These are phyloP conservation scores for Capsella bursapastoris DNA, from an alignment of 345 rosid species.

Conservation along the genomic window DNA sequence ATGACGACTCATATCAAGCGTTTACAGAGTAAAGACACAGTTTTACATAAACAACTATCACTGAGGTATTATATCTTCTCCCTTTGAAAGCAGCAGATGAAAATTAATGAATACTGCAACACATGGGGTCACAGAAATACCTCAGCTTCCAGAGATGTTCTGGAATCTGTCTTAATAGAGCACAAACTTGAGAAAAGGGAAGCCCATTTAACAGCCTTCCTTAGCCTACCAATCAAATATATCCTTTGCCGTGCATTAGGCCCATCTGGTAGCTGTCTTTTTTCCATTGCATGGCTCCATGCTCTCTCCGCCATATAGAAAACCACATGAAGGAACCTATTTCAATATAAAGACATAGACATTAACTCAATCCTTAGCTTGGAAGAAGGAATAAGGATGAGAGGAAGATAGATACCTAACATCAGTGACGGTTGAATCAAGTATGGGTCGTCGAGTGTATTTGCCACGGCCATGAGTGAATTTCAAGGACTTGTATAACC, in stretches of 20 bases:
- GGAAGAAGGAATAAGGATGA: neutral
- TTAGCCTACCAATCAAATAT: conserved; percentile 88
- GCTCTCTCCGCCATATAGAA: conserved; percentile 96
- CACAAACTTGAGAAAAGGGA: conserved; percentile 76
- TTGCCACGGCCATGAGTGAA: conserved; percentile 96
- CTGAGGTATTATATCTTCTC: conserved; percentile 14
- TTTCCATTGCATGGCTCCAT: conserved; percentile 99
- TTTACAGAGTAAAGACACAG: conserved; percentile 1
- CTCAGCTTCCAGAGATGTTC: conserved; percentile 97
- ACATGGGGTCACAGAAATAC: conserved; percentile 47
- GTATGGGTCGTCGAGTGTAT: conserved; percentile 65
- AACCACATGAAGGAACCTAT: conserved; percentile 90
- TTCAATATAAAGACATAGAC: conserved; percentile 27
- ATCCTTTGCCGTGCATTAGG: conserved; percentile 87
- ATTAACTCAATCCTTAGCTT: neutral
- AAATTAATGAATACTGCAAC: conserved; percentile 19
- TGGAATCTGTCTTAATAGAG: conserved; percentile 78
- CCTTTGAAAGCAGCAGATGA: neutral
- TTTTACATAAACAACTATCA: conserved; percentile 23
- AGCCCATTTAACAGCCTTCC: conserved; percentile 98
- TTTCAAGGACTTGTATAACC: conserved; percentile 89
- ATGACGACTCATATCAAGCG: conserved; percentile 5
- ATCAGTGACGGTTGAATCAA: conserved; percentile 92
- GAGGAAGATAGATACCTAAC: conserved; percentile 63
- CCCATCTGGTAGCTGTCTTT: conserved; percentile 94